Percentiles rank a stretch among this genome's conserved stretches.
These are phyloP conservation scores for Pythium plurisporium DNA, from an alignment of 352 stramenopile genomes.

Conservation along the genomic window DNA sequence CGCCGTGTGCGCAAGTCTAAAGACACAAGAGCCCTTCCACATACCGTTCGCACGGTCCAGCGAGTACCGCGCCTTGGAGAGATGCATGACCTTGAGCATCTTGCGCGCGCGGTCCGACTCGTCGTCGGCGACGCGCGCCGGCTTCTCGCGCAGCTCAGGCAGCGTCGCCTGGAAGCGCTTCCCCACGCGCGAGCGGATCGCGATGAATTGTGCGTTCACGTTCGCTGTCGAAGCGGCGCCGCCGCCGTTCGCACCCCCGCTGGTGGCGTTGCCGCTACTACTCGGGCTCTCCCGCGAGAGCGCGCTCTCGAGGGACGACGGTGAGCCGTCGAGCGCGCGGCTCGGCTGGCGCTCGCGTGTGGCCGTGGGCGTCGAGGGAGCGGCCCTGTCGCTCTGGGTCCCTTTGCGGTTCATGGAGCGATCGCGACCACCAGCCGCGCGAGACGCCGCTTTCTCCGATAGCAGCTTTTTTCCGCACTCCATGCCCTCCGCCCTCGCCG, in stretches of 20 bases:
- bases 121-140: neutral
- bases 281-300: slow-evolving; percentile 7
- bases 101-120: slow-evolving; percentile 12
- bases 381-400: neutral
- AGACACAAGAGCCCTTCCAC: no score
- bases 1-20: no score
- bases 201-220: slow-evolving; percentile 43
- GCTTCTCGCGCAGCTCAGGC: slow-evolving; percentile 41
- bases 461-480: slow-evolving; percentile 27
- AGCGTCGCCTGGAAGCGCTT: slow-evolving; percentile 78
- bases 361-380: no score
- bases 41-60: slow-evolving; percentile 52
- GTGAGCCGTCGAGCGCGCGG: slow-evolving; percentile 15
- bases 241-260: neutral
- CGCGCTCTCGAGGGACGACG: slow-evolving; percentile 19
- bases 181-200: slow-evolving; percentile 73
- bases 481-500: slow-evolving; percentile 12
- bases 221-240: neutral
- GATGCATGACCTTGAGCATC: slow-evolving; percentile 26
- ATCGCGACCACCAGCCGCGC: neutral
- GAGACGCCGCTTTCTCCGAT: neutral
- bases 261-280: neutral
- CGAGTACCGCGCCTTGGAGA: slow-evolving; percentile 36
- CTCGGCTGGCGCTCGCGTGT: slow-evolving; percentile 5
- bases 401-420: no score